These are phyloP conservation scores for Arthrobotrys conoides DNA, from an alignment of 2,329 filamentous ascomycete genomes.

Conservation along the genomic window DNA sequence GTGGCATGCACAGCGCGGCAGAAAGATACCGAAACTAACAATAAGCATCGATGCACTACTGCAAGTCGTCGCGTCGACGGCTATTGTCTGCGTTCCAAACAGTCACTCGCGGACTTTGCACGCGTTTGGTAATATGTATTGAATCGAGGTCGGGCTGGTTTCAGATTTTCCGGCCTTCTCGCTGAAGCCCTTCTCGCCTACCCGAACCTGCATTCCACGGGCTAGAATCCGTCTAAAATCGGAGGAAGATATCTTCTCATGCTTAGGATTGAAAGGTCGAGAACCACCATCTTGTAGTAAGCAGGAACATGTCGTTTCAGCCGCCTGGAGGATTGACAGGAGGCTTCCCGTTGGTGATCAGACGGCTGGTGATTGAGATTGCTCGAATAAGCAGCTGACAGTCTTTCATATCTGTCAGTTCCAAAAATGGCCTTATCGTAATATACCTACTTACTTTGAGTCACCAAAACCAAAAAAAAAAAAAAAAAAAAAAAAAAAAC, in stretches of 20 bases:
- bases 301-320: slow-evolving; percentile 36
- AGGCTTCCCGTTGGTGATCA: slow-evolving; percentile 36
- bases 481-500: background rate
- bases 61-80: background rate
- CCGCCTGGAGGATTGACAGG: slow-evolving; percentile 31
- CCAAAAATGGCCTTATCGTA: slow-evolving; percentile 3
- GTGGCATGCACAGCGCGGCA: slow-evolving; percentile 7
- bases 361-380: slow-evolving; percentile 37
- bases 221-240: slow-evolving; percentile 11
- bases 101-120: slow-evolving; percentile 14
- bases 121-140: slow-evolving; percentile 4
- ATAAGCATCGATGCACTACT: slow-evolving; percentile 18
- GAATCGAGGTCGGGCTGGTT: slow-evolving; percentile 13
- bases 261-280: slow-evolving; percentile 17
- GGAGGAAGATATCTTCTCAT: background rate
- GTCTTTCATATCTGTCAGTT: slow-evolving; percentile 8
- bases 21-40: background rate
- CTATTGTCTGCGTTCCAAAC: background rate
- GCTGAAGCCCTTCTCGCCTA: slow-evolving; percentile 28
- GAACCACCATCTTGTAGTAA: slow-evolving; percentile 16
- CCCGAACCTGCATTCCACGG: slow-evolving; percentile 5
- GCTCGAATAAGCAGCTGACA: slow-evolving; percentile 12
- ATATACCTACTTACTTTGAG: background rate
- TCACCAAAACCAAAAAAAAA: too few species aligned
- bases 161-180: slow-evolving; percentile 33